Evolutionary conservation across 148 eudicot genomes (phyloP).

Genomic region (Chenopodium quinoa): DNA sequence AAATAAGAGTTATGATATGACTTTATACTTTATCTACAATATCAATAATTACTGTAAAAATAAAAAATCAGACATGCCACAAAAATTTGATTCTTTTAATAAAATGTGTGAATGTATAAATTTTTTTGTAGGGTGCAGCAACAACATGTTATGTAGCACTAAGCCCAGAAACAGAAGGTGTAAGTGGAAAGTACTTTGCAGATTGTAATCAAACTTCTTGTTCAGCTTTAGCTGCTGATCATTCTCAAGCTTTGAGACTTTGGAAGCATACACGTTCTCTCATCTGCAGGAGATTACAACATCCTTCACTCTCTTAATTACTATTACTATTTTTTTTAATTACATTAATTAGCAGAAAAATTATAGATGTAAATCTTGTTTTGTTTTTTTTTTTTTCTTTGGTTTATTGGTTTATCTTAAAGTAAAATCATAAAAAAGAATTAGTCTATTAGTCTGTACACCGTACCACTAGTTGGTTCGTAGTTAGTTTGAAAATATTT

Average conservation of each 20-base stretch:
- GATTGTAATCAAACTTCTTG: conserved; percentile 75
- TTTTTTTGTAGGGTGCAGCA: conserved; percentile 67
- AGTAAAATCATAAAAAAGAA: background rate
- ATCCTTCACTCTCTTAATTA: conserved; percentile 7
- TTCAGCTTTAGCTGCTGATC: conserved; percentile 61
- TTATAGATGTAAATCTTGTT: background rate
- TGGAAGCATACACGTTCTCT: conserved; percentile 61
- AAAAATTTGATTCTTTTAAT: background rate
- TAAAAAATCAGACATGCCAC: background rate
- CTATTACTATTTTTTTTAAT: background rate
- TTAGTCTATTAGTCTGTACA: background rate
- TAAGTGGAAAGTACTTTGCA: conserved; percentile 75
- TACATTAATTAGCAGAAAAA: background rate
- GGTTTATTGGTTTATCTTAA: background rate
- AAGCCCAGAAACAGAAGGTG: conserved; percentile 44
- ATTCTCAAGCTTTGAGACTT: conserved; percentile 43
- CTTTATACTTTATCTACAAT: background rate
- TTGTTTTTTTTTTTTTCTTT: background rate
- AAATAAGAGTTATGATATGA: background rate
- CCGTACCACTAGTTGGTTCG: too few relatives aligned
- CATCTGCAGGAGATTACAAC: conserved; percentile 39
- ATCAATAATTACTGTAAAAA: background rate
- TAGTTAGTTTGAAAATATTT: background rate
- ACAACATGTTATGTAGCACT: conserved; percentile 87
- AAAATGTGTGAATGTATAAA: background rate